phyloP scores from a whole-genome alignment of 305 asterid species.

The Salvia sclarea region DNA sequence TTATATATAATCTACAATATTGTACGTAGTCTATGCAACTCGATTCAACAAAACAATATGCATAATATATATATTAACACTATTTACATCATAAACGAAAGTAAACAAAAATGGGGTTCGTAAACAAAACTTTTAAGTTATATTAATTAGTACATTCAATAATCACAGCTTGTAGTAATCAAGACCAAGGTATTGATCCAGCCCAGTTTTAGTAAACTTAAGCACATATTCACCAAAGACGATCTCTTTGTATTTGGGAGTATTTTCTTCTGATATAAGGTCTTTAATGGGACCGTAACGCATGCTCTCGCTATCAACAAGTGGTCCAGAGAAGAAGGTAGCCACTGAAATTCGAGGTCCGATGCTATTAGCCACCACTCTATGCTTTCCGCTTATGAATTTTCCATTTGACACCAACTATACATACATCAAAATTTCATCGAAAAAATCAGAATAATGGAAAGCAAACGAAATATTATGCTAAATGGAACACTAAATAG shows the following conservation, averaged over 20 bases:
- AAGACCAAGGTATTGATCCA: slow-evolving; percentile 28
- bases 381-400: slow-evolving; percentile 39
- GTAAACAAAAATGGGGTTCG: too few relatives aligned
- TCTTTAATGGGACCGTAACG: slow-evolving; percentile 51
- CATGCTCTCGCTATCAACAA: neutral
- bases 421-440: neutral
- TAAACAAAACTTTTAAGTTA: too few relatives aligned
- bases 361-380: slow-evolving; percentile 28
- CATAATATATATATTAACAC: too few relatives aligned
- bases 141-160: too few relatives aligned
- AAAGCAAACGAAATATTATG: too few relatives aligned
- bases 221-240: slow-evolving; percentile 26
- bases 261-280: slow-evolving; percentile 42
- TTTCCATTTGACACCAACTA: slow-evolving; percentile 54
- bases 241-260: slow-evolving; percentile 36
- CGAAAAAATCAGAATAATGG: neutral
- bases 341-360: slow-evolving; percentile 59
- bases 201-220: slow-evolving; percentile 17
- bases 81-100: too few relatives aligned
- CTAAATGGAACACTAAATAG: too few relatives aligned
- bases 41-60: too few relatives aligned
- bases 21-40: too few relatives aligned
- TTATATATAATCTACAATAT: too few relatives aligned
- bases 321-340: slow-evolving; percentile 46
- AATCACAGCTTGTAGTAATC: slow-evolving; percentile 35